phyloP scores from a whole-genome alignment of 23 red algal species.

The Gracilaria vermiculophylla region DNA sequence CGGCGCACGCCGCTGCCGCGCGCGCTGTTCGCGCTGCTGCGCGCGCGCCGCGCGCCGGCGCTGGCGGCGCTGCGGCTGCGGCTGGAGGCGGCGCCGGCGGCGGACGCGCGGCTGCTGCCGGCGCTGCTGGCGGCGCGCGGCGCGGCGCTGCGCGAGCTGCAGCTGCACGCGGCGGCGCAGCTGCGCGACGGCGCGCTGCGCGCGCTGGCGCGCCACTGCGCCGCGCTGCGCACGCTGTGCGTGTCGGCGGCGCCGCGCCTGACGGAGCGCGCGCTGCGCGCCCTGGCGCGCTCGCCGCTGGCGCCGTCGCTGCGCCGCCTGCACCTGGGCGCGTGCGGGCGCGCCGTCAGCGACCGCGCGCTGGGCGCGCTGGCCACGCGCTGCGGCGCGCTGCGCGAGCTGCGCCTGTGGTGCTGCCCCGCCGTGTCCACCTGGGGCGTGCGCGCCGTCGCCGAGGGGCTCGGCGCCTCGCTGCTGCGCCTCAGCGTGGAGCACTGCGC shows the following conservation, averaged over 20 bases:
- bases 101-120: not conserved
- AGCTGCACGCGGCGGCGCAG: too few species aligned
- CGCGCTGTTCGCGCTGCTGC: not conserved
- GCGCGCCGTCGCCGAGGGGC: constrained; percentile 30
- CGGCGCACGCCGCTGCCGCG: not conserved
- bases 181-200: too few species aligned
- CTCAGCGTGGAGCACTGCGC: not conserved
- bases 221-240: too few species aligned
- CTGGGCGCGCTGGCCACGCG: too few species aligned
- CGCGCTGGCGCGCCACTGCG: too few species aligned
- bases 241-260: too few species aligned
- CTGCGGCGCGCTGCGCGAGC: too few species aligned
- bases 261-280: too few species aligned
- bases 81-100: not conserved
- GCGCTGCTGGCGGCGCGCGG: not conserved
- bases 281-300: too few species aligned
- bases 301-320: too few species aligned
- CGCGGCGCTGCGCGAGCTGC: not conserved
- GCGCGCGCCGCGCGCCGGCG: not conserved
- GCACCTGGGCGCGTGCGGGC: too few species aligned
- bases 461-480: not conserved
- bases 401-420: not conserved
- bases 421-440: not conserved
- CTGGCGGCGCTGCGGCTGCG: not conserved
- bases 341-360: too few species aligned